phyloP scores from a whole-genome alignment of 345 rosid genomes.

The Triadica sebifera region DNA sequence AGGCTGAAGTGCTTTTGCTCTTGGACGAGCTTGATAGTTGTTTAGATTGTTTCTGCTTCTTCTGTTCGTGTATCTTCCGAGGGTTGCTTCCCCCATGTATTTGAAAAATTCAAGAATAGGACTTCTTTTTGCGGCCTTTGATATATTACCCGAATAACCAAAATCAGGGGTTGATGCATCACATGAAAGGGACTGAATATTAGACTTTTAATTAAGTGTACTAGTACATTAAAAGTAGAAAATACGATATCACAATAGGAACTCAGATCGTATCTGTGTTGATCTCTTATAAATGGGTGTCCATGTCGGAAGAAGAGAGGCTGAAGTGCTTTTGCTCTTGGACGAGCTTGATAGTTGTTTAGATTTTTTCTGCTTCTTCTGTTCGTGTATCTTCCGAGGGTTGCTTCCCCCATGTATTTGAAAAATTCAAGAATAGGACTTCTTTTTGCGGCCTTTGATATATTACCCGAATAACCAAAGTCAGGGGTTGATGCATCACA shows the following conservation, averaged over 20 bases:
- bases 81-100: slow-evolving; percentile 58
- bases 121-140: slow-evolving; percentile 56
- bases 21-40: slow-evolving; percentile 37
- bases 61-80: slow-evolving; percentile 40
- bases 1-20: slow-evolving; percentile 36
- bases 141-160: slow-evolving; percentile 33
- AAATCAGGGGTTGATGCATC: slow-evolving; percentile 39
- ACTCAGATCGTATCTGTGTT: slow-evolving; percentile 47
- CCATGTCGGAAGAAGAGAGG: slow-evolving; percentile 41
- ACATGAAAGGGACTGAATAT: slow-evolving; percentile 55
- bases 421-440: slow-evolving; percentile 74
- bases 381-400: slow-evolving; percentile 34
- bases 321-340: slow-evolving; percentile 34
- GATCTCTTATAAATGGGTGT: slow-evolving; percentile 80
- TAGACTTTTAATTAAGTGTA: neutral
- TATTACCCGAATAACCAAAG: slow-evolving; percentile 33
- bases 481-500: slow-evolving; percentile 39
- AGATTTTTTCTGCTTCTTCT: slow-evolving; percentile 59
- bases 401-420: slow-evolving; percentile 66
- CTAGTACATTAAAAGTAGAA: slow-evolving; percentile 2
- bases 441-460: slow-evolving; percentile 49
- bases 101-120: slow-evolving; percentile 76
- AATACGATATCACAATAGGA: neutral
- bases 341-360: slow-evolving; percentile 37
- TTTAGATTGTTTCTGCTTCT: slow-evolving; percentile 53